These are phyloP conservation scores for Hansenula sp. DNA, from an alignment of 1,139 yeast genomes.

Conservation along the genomic window DNA sequence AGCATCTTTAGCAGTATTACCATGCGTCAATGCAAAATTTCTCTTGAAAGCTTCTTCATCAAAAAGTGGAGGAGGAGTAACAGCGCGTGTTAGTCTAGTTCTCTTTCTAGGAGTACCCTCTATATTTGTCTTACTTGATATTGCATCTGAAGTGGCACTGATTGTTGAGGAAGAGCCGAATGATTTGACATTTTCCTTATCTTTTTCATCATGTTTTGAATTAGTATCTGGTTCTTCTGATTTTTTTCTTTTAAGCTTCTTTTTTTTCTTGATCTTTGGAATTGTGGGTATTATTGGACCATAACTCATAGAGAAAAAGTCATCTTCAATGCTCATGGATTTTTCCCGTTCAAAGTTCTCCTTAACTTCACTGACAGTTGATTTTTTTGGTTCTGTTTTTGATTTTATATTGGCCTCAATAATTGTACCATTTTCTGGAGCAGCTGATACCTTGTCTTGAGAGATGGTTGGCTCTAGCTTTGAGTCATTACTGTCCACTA, in stretches of 20 bases:
- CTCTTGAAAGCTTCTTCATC: conserved; percentile 11
- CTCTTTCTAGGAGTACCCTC: neutral
- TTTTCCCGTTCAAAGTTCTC: too few relatives aligned
- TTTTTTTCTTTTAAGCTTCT: conserved; percentile 9
- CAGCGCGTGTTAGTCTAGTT: conserved; percentile 3
- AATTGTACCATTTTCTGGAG: too few relatives aligned
- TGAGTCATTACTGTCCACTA: too few relatives aligned
- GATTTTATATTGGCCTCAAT: too few relatives aligned
- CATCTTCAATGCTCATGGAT: conserved; percentile 17
- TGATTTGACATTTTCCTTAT: too few relatives aligned
- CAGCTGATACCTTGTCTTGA: too few relatives aligned
- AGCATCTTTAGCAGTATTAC: neutral
- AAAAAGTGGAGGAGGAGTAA: conserved; percentile 18
- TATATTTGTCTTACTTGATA: neutral
- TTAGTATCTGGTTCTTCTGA: conserved; percentile 1
- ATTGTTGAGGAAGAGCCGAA: too few relatives aligned
- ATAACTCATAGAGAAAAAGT: conserved; percentile 20
- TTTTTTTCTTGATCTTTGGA: conserved; percentile 13
- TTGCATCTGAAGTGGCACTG: conserved; percentile 1
- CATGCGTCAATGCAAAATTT: conserved; percentile 2
- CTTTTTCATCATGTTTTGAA: too few relatives aligned
- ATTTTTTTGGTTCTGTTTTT: neutral
- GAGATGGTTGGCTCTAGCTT: too few relatives aligned
- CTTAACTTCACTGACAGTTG: too few relatives aligned
- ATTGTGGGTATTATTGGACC: conserved; percentile 1